These are phyloP conservation scores for Alternaria burnsii DNA, from an alignment of 2,329 filamentous ascomycete species.

Conservation along the genomic window DNA sequence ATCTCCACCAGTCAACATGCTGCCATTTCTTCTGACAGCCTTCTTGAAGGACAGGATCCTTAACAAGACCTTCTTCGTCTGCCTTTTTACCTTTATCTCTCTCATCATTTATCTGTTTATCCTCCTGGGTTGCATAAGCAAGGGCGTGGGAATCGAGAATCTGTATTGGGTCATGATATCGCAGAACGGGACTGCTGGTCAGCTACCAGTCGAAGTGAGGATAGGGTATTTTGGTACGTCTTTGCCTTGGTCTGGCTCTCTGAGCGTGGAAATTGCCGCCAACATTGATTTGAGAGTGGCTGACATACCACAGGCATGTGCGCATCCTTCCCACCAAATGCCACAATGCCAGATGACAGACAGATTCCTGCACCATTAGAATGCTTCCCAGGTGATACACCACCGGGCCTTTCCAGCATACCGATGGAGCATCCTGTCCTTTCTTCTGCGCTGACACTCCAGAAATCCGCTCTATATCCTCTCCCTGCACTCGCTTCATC, in stretches of 20 bases:
- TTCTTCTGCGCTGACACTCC: slow-evolving; percentile 1
- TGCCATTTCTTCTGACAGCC: neutral
- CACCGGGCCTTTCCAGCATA: slow-evolving; percentile 7
- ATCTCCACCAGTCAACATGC: neutral
- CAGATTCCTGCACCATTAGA: neutral
- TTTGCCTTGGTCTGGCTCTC: neutral
- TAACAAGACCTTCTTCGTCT: slow-evolving; percentile 5
- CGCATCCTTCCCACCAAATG: slow-evolving; percentile 8
- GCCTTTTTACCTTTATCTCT: slow-evolving; percentile 4
- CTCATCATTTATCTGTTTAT: slow-evolving; percentile 9
- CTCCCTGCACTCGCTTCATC: slow-evolving; percentile 9
- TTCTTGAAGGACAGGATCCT: slow-evolving; percentile 10
- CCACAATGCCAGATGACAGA: neutral
- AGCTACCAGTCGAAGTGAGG: slow-evolving; percentile 3
- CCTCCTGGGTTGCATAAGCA: slow-evolving; percentile 11
- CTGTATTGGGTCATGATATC: slow-evolving; percentile 10
- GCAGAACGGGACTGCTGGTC: slow-evolving; percentile 2
- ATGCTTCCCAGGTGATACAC: slow-evolving; percentile 10
- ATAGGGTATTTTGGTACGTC: slow-evolving; percentile 17
- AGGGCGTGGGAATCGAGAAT: slow-evolving; percentile 8
- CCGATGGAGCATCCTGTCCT: slow-evolving; percentile 5
- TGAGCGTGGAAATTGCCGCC: neutral
- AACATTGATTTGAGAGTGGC: neutral
- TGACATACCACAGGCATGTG: slow-evolving; percentile 3
- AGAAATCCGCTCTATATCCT: slow-evolving; percentile 10